Percentiles rank a stretch among this genome's conserved stretches.
Conservation (phyloP, 2,329 filamentous ascomycete genomes). For the Fusarium buxicola region DNA sequence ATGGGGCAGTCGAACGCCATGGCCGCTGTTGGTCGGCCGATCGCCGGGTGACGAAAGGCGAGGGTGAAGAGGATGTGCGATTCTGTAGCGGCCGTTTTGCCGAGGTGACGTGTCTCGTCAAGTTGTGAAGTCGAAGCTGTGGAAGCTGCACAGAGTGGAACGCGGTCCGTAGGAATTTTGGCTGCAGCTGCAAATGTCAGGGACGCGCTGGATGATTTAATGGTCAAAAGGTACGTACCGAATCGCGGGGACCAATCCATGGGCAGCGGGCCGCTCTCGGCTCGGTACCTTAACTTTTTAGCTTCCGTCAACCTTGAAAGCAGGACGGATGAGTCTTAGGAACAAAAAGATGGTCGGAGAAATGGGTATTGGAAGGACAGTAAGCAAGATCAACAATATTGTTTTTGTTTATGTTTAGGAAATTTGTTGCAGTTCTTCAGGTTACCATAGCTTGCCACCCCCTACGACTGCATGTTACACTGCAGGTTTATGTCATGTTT, state of each 20-base stretch:
- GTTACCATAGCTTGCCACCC: neutral
- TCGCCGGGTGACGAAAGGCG: conserved; percentile 10
- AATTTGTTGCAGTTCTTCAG: neutral
- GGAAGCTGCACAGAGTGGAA: conserved; percentile 9
- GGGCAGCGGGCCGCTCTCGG: conserved; percentile 36
- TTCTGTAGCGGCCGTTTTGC: neutral
- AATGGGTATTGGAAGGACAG: too few relatives aligned
- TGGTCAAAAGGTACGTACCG: conserved; percentile 12
- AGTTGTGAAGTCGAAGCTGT: conserved; percentile 7
- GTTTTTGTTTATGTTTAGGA: neutral
- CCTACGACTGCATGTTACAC: conserved; percentile 8
- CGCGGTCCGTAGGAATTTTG: conserved; percentile 9
- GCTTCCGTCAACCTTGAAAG: neutral
- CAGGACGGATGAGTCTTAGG: too few relatives aligned
- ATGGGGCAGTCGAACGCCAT: conserved; percentile 80
- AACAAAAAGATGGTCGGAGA: too few relatives aligned
- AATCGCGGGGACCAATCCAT: conserved; percentile 34
- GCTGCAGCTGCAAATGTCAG: conserved; percentile 12
- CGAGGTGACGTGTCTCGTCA: neutral
- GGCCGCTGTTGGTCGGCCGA: conserved; percentile 10
- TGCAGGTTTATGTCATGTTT: conserved; percentile 7
- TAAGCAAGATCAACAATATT: neutral
- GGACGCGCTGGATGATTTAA: conserved; percentile 3
- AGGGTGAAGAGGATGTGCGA: neutral
- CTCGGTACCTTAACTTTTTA: conserved; percentile 18